phyloP scores from a whole-genome alignment of 1,284 basidiomycete species.

The Mycocalia duriaeana region DNA sequence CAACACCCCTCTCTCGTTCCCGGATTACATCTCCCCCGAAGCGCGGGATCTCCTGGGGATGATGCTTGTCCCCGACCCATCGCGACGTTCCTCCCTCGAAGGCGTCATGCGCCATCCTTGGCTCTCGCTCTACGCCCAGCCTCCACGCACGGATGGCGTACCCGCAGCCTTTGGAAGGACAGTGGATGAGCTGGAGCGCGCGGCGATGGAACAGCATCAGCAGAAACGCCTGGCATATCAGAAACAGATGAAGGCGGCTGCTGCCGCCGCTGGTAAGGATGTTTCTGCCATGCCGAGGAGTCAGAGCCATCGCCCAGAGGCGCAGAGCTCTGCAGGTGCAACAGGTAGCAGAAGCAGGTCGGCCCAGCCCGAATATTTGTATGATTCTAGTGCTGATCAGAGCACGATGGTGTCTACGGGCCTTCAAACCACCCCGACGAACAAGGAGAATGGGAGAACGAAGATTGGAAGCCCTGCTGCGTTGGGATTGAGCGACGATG shows the following conservation, averaged over 20 bases:
- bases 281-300: constrained; percentile 15
- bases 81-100: constrained; percentile 67
- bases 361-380: constrained; percentile 34
- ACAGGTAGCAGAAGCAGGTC: constrained; percentile 25
- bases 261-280: constrained; percentile 20
- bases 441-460: constrained; percentile 15
- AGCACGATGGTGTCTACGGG: constrained; percentile 15
- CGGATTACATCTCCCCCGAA: constrained; percentile 82
- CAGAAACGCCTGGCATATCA: constrained; percentile 80
- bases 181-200: constrained; percentile 75
- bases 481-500: constrained; percentile 32
- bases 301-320: constrained; percentile 47
- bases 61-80: constrained; percentile 91
- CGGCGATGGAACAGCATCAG: constrained; percentile 82
- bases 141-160: constrained; percentile 18
- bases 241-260: constrained; percentile 57
- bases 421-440: constrained; percentile 18
- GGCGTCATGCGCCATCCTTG: constrained; percentile 82
- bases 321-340: constrained; percentile 12
- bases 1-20: constrained; percentile 91
- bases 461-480: constrained; percentile 25
- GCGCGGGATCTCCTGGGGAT: constrained; percentile 57
- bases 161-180: constrained; percentile 56
- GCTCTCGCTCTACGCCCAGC: constrained; percentile 62
- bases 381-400: constrained; percentile 35